These are phyloP conservation scores for Coniophora puteana DNA, from an alignment of 1,284 basidiomycete genomes.

Conservation along the genomic window DNA sequence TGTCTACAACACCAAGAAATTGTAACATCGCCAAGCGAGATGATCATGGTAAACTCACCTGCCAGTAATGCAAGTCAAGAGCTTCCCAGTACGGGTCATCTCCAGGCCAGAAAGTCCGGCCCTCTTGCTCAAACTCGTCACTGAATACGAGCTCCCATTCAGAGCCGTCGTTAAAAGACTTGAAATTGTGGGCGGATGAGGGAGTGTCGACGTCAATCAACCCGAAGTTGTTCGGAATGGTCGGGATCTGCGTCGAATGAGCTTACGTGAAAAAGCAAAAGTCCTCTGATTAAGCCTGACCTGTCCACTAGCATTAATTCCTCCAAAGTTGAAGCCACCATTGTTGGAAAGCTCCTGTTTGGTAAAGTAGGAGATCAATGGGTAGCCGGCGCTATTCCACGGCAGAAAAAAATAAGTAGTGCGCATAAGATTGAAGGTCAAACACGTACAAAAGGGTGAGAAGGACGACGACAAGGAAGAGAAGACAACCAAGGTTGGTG, in stretches of 20 bases:
- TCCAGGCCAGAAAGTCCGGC: constrained; percentile 73
- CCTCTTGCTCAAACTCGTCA: constrained; percentile 86
- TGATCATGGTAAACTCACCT: constrained; percentile 14
- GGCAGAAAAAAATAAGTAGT: constrained; percentile 5
- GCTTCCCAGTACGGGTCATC: constrained; percentile 71
- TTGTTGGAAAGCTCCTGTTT: constrained; percentile 41
- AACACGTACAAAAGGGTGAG: constrained; percentile 68
- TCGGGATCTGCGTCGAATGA: constrained; percentile 17
- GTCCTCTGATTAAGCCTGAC: constrained; percentile 28
- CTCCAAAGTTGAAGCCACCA: constrained; percentile 77
- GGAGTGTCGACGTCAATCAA: constrained; percentile 64
- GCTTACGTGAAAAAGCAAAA: constrained; percentile 1
- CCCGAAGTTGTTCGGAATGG: constrained; percentile 46
- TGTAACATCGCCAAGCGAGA: background rate
- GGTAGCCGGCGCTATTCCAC: constrained; percentile 83
- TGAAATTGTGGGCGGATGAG: constrained; percentile 35
- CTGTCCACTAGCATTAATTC: constrained; percentile 80
- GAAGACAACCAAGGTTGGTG: constrained; percentile 74
- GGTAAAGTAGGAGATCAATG: constrained; percentile 70
- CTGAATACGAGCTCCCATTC: constrained; percentile 72
- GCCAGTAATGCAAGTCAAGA: constrained; percentile 33
- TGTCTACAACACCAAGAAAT: constrained; percentile 15
- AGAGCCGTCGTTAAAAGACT: constrained; percentile 44
- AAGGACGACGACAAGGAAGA: constrained; percentile 57
- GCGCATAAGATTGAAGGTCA: background rate